Percentiles rank a stretch among this genome's conserved stretches.
Conservation (phyloP, 2,329 filamentous ascomycete species). For the Cytospora leucostoma region DNA sequence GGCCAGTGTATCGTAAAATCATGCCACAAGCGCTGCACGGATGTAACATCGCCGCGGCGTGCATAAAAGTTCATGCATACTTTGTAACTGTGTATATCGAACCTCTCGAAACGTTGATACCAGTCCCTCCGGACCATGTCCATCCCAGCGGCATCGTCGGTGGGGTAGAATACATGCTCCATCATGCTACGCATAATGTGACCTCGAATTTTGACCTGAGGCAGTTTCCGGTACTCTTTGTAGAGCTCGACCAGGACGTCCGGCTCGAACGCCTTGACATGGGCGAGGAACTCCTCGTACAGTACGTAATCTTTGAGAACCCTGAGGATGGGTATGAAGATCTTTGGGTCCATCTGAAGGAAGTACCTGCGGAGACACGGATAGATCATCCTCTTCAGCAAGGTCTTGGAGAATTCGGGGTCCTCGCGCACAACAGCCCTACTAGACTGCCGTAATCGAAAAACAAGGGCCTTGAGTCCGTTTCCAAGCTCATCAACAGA, state of each 20-base stretch:
- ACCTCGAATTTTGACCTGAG: constrained; percentile 40
- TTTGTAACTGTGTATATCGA: constrained; percentile 49
- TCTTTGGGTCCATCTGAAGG: constrained; percentile 24
- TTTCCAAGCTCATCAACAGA: constrained; percentile 9
- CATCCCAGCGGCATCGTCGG: constrained; percentile 42
- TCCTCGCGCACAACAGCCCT: neutral
- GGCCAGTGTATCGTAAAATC: constrained; percentile 43
- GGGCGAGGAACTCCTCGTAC: constrained; percentile 45
- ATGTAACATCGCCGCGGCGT: constrained; percentile 47
- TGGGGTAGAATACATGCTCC: constrained; percentile 41
- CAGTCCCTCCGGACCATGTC: constrained; percentile 53
- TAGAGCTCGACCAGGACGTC: constrained; percentile 47
- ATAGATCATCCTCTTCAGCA: constrained; percentile 20
- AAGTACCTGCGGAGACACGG: constrained; percentile 20
- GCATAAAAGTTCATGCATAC: constrained; percentile 54
- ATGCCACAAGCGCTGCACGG: constrained; percentile 48
- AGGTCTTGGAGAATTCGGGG: constrained; percentile 10
- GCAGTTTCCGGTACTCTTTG: constrained; percentile 46
- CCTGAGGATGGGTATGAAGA: constrained; percentile 43
- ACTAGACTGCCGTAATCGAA: constrained; percentile 2
- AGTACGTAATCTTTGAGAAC: constrained; percentile 41
- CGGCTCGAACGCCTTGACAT: constrained; percentile 33
- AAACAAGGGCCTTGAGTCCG: constrained; percentile 14
- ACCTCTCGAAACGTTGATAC: constrained; percentile 42
- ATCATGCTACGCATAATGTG: constrained; percentile 49